These are phyloP conservation scores for Aquilaria malaccensis DNA, from an alignment of 345 rosid species.

Conservation along the genomic window DNA sequence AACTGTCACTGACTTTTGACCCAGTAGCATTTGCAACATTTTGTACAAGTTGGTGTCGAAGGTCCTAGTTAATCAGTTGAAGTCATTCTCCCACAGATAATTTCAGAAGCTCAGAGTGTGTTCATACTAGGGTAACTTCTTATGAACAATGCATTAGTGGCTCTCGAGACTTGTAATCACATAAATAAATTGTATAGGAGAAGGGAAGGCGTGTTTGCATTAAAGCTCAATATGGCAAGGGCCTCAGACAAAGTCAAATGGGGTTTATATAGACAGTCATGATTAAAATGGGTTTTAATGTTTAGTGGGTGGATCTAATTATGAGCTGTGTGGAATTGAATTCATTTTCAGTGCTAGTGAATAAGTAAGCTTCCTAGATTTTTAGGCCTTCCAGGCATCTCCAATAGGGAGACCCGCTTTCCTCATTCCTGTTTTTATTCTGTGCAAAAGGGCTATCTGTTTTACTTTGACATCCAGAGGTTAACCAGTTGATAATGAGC, in stretches of 20 bases:
- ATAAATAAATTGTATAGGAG: neutral
- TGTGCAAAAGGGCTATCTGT: too few relatives aligned
- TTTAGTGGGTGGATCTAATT: too few relatives aligned
- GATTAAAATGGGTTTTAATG: too few relatives aligned
- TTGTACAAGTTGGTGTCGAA: neutral
- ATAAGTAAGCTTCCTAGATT: too few relatives aligned
- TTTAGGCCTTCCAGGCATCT: too few relatives aligned
- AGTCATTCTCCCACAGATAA: neutral
- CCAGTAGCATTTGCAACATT: neutral
- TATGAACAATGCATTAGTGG: too few relatives aligned
- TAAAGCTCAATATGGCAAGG: neutral
- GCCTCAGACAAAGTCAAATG: neutral
- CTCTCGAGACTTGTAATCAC: neutral
- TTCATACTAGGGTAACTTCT: neutral
- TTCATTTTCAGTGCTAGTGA: too few relatives aligned
- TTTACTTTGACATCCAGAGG: too few relatives aligned
- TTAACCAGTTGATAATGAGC: too few relatives aligned
- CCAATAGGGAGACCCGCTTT: too few relatives aligned
- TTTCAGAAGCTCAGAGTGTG: neutral
- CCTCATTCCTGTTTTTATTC: too few relatives aligned
- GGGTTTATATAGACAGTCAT: neutral
- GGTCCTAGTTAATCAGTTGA: neutral
- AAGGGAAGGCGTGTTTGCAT: neutral
- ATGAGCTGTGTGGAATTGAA: too few relatives aligned
- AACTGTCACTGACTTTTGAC: neutral